Evolutionary conservation across 108 stramenopile genomes (phyloP), one percentile per base, ranked within the genome.

Genomic region (Bacterosira constricta): DNA sequence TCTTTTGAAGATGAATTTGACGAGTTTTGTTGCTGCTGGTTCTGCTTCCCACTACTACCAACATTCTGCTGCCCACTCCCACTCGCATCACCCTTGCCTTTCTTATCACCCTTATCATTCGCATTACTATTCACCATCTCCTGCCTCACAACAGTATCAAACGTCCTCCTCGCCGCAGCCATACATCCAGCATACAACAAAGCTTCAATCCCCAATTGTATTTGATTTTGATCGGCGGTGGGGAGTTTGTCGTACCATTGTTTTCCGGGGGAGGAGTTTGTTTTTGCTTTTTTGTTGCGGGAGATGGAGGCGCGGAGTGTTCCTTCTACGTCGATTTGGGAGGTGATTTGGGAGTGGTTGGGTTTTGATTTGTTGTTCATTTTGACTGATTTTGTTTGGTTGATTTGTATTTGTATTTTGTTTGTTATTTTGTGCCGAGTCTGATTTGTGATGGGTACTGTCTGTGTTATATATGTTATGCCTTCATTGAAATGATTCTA

Each of bases 121-220:
- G 12, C 44, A 15, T 61, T 34, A 0, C 44, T 57, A 25, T 81
- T 86, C 7, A 73, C 83, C 73, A 80, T 61, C 10, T 81, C 73
- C 45, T 82, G 82, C 18, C 61, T 42, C 3, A 87, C 88, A 1
- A 87, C 51, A 0, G 82, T 78, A 73, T 90, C 89, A 58, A 76
- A 88, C 20, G 71, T 81, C 46, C 81, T 47, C 38, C 79, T 60
- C 12, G 89, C 89, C 9, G 89, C 85, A 12, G 79, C 63, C 83
- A 90, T 88, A 47, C 86, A 86, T 42, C 89, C 89, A 6, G 85
- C 81, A 56, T 85, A 88, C 30, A 84, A 44, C 9, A 90, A 62
- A 1, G 89, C 89, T 10, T 81, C 74, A 3, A 90, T 71, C 5
- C 89, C 89, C 29, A 67, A 32, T 50, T 90, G 75, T 11, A 90